Percentiles rank a stretch among this genome's conserved stretches.
phyloP scores from a whole-genome alignment of 177 flowering plant species.

The Vitis hybrid region DNA sequence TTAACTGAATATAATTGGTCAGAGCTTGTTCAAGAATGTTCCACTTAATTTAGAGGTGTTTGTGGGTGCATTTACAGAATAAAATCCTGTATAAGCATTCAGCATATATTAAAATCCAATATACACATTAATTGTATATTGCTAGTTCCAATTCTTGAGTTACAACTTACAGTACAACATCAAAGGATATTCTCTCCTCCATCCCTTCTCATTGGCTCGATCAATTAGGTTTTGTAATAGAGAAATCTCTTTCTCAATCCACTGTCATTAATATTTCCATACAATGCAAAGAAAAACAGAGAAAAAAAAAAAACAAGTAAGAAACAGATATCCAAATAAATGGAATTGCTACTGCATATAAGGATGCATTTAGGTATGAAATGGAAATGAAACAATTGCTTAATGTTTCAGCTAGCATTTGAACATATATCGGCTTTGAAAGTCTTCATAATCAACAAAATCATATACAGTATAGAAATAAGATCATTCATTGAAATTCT shows the following conservation, averaged over 20 bases:
- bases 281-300: not conserved
- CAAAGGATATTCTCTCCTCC: conserved; percentile 93
- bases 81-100: not conserved
- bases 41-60: too few species aligned
- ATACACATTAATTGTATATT: not conserved
- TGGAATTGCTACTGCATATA: not conserved
- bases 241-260: conserved; percentile 51
- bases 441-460: too few species aligned
- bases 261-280: conserved; percentile 32
- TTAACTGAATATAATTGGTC: too few species aligned
- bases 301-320: not conserved
- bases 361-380: too few species aligned
- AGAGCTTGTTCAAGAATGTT: too few species aligned
- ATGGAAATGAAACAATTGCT: too few species aligned
- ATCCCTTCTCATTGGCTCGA: conserved; percentile 81
- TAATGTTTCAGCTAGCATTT: too few species aligned
- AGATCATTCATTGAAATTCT: too few species aligned
- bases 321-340: not conserved
- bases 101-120: not conserved
- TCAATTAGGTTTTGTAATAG: conserved; percentile 47
- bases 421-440: not conserved
- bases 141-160: not conserved
- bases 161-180: not conserved
- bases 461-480: too few species aligned
- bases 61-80: too few species aligned